Percentiles rank a stretch among this genome's conserved stretches.
Conservation (phyloP, 2,329 filamentous ascomycete genomes). For the Colletotrichum kahawae region DNA sequence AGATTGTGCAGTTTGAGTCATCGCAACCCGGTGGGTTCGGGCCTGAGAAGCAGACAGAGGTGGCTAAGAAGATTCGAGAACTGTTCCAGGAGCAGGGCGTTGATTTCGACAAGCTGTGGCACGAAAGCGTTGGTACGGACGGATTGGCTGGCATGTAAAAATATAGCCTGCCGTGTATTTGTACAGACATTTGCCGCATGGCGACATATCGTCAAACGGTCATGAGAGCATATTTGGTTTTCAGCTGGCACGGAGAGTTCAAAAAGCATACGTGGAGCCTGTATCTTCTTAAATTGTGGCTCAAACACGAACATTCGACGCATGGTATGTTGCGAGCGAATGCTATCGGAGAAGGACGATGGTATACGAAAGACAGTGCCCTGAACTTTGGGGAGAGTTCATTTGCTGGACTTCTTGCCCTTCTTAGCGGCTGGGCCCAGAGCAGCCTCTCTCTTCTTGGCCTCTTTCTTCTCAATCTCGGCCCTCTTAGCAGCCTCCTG, state of each 20-base stretch:
- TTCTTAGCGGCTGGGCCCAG: conserved; percentile 46
- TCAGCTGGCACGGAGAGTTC: not conserved
- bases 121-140: conserved; percentile 59
- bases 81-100: conserved; percentile 77
- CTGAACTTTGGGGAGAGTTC: not conserved
- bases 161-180: not conserved
- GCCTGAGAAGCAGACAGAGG: conserved; percentile 71
- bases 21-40: conserved; percentile 81
- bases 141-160: conserved; percentile 28
- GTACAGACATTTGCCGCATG: not conserved
- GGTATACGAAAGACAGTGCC: not conserved
- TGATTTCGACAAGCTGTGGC: conserved; percentile 84
- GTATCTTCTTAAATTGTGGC: not conserved
- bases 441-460: conserved; percentile 60
- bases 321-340: not conserved
- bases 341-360: not conserved
- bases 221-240: not conserved
- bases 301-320: not conserved
- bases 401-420: conserved; percentile 45
- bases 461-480: conserved; percentile 60
- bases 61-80: conserved; percentile 75
- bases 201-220: not conserved
- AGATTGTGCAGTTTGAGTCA: conserved; percentile 88
- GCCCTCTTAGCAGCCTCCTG: conserved; percentile 51
- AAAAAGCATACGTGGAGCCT: not conserved